Conservation (phyloP, 2,329 filamentous ascomycete genomes). For the Zalaria obscura region DNA sequence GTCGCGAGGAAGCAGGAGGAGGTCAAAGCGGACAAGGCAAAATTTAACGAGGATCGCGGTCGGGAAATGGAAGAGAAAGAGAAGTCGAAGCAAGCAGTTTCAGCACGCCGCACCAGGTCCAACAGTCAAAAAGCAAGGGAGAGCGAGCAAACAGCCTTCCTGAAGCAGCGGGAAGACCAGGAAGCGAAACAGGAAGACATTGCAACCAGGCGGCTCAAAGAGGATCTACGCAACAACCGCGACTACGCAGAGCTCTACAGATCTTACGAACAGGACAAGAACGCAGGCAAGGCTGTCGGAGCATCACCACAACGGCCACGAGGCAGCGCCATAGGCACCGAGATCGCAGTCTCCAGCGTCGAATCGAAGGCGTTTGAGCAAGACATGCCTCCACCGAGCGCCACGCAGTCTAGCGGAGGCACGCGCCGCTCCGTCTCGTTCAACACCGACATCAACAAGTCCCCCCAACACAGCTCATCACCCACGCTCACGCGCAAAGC, state of each 20-base stretch:
- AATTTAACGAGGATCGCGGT: neutral
- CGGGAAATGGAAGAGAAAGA: neutral
- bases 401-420: no score
- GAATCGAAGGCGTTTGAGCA: no score
- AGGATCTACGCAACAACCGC: neutral
- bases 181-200: neutral
- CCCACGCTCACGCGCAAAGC: no score
- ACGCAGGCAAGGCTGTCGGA: neutral
- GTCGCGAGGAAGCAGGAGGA: neutral
- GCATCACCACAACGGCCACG: conserved; percentile 1
- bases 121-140: neutral
- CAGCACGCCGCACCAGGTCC: neutral
- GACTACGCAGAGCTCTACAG: neutral
- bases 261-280: conserved; percentile 1
- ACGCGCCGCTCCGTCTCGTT: no score
- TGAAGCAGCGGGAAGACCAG: neutral
- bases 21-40: neutral
- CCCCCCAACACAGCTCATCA: no score
- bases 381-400: no score
- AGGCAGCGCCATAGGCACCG: conserved; percentile 3
- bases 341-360: neutral
- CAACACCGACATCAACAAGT: no score
- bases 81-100: neutral
- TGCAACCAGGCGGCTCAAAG: conserved; percentile 1
- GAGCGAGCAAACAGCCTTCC: neutral